Conservation (phyloP, 306 rosid genomes). For the Fagus crenata region DNA sequence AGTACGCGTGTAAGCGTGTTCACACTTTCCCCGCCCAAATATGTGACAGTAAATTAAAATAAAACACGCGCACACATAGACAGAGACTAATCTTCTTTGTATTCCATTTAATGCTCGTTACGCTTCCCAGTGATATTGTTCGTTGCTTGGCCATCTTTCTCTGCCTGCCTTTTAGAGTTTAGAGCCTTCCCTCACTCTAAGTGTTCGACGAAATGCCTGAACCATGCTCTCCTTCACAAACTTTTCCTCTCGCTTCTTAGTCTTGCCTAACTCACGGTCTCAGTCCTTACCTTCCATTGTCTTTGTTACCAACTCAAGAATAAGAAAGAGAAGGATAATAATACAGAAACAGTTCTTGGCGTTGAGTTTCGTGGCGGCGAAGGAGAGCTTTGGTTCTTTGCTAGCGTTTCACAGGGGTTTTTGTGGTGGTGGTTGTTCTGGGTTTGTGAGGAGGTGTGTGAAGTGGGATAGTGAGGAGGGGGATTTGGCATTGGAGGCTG, state of each 20-base stretch:
- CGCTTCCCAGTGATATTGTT: slow-evolving; percentile 21
- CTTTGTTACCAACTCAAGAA: slow-evolving; percentile 9
- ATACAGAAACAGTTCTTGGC: slow-evolving; percentile 7
- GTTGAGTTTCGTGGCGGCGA: slow-evolving; percentile 14
- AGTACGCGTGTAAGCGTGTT: no score
- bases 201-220: slow-evolving; percentile 92
- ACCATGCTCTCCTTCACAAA: slow-evolving; percentile 58
- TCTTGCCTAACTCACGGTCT: slow-evolving; percentile 20
- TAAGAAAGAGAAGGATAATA: slow-evolving; percentile 4
- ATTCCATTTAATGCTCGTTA: neutral
- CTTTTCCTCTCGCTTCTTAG: slow-evolving; percentile 11
- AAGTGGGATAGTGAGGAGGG: slow-evolving; percentile 49
- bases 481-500: slow-evolving; percentile 56
- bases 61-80: neutral
- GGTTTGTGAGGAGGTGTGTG: slow-evolving; percentile 54
- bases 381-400: slow-evolving; percentile 19
- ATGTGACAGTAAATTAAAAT: neutral
- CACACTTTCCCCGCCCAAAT: slow-evolving; percentile 8
- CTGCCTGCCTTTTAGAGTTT: neutral
- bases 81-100: neutral
- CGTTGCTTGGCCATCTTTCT: slow-evolving; percentile 20
- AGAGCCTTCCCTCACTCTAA: slow-evolving; percentile 10
- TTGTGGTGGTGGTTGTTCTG: slow-evolving; percentile 36
- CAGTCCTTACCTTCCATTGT: slow-evolving; percentile 20
- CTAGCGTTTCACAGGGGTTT: slow-evolving; percentile 33